Evolutionary conservation across 2,329 filamentous ascomycete species (phyloP).

Genomic region (Stachybotrys chlorohalonatus): DNA sequence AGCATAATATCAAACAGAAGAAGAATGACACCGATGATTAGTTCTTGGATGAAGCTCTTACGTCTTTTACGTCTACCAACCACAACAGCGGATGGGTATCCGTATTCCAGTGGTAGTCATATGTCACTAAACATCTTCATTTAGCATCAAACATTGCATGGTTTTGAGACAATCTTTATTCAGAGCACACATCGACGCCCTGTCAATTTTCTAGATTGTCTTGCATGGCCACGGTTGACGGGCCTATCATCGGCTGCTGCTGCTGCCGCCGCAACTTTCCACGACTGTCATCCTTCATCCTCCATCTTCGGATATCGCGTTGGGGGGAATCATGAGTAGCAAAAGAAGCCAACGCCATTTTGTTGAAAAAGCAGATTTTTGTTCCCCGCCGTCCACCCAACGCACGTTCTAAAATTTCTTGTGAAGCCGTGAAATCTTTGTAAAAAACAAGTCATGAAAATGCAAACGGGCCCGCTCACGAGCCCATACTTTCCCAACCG

Average conservation of each 20-base stretch:
- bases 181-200: not conserved
- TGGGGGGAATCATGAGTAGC: conserved; percentile 26
- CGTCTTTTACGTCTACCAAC: too few species aligned
- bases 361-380: conserved; percentile 31
- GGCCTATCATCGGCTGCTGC: conserved; percentile 10
- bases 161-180: not conserved
- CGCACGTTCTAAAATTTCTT: conserved; percentile 8
- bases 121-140: too few species aligned
- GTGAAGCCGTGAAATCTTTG: conserved; percentile 6
- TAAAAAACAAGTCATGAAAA: conserved; percentile 7
- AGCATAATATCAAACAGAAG: too few species aligned
- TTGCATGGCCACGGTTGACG: conserved; percentile 33
- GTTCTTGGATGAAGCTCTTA: too few species aligned
- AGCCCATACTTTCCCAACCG: conserved; percentile 14
- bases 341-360: conserved; percentile 28
- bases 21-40: too few species aligned
- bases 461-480: not conserved
- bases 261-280: conserved; percentile 3
- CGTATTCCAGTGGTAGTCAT: too few species aligned
- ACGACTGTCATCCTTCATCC: conserved; percentile 8
- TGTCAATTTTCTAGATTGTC: conserved; percentile 17
- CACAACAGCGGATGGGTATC: too few species aligned
- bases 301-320: conserved; percentile 10
- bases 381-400: conserved; percentile 21
- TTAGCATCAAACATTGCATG: not conserved